Base-by-base conservation (phyloP, 352 stramenopile species). In the Pythium catenulatum region DNA sequence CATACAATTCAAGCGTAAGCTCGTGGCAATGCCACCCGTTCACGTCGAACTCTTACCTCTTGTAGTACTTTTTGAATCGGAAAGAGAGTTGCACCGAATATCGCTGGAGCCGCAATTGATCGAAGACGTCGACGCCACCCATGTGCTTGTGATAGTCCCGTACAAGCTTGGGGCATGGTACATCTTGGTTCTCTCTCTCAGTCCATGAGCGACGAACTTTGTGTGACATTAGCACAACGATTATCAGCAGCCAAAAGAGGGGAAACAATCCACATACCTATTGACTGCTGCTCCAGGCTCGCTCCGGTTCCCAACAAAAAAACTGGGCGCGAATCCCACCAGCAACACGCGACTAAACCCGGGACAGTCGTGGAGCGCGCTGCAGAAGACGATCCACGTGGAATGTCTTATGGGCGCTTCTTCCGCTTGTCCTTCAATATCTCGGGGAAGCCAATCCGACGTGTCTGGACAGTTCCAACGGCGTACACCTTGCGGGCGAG, bases 61-160 rank as follows among this genome's bases (percentile, higher is more conserved):
- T 87, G 74, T 87, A 90, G 58, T 90, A 85, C 17, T 87, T 90
- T 6, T 83, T 63, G 32, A 79, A 77, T n/a, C 74, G 82, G 41
- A 79, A 78, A 0, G 66, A 25, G 3, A 85, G 32, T 32, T 87
- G 85, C 0, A 87, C 3, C 19, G 45, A 80, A 25, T 85, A 85
- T 0, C 74, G 34, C 74, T 87, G 46, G 32, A 90, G 70, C 5
- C 65, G 77, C 36, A 89, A 70, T 54, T 89, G 83, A 46, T 89
- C 83, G 46, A 78, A 63, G 13, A 89, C 23, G 46, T 89, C 72
- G 6, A 89, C 84, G 27, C 81, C 72, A 30, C 78, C 85, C 80
- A 87, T 90, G 68, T 78, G 82, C 15, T 50, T 15, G 15, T 88
- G 80, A 25, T 88, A 86, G 45, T 90, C 80, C 9, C 25, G 58